phyloP scores from a whole-genome alignment of 495 filamentous ascomycete species.

The Echria macrotheca region DNA sequence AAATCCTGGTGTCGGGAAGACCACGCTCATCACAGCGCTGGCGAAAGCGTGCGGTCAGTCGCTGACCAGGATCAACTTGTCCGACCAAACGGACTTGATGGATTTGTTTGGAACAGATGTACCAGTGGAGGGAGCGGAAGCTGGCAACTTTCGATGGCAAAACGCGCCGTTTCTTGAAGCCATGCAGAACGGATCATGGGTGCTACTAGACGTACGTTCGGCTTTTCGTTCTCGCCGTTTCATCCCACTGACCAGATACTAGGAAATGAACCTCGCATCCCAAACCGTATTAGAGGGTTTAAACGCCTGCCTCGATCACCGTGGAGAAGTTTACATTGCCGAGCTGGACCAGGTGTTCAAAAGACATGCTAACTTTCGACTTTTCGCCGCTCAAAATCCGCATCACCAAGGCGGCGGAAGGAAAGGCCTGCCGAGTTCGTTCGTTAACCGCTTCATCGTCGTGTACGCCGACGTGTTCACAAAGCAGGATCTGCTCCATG shows the following conservation, averaged over 20 bases:
- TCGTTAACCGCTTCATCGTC: slow-evolving; percentile 96
- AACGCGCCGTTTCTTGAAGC: slow-evolving; percentile 93
- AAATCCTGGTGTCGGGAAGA: slow-evolving; percentile 96
- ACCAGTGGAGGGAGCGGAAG: slow-evolving; percentile 79
- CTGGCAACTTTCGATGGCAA: slow-evolving; percentile 87
- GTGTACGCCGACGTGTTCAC: slow-evolving; percentile 90
- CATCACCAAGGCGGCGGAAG: slow-evolving; percentile 94
- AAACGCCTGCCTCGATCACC: slow-evolving; percentile 95
- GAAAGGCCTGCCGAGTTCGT: slow-evolving; percentile 92
- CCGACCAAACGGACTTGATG: slow-evolving; percentile 95
- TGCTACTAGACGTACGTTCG: slow-evolving; percentile 63
- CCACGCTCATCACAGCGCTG: slow-evolving; percentile 80
- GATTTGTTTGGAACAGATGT: slow-evolving; percentile 97
- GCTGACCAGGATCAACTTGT: slow-evolving; percentile 90
- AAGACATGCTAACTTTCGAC: slow-evolving; percentile 77
- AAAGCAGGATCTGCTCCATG: slow-evolving; percentile 70
- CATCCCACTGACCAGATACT: not conserved
- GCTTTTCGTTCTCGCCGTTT: not conserved
- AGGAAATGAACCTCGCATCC: slow-evolving; percentile 96
- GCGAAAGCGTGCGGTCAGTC: slow-evolving; percentile 71
- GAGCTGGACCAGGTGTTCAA: slow-evolving; percentile 92
- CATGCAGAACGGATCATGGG: slow-evolving; percentile 95
- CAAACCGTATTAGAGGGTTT: slow-evolving; percentile 95
- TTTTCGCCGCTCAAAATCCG: slow-evolving; percentile 97
- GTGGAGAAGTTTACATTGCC: slow-evolving; percentile 90